A percentile compares a stretch with the other conserved stretches of the same genome.
Conservation (phyloP, 192 early-diverging fungal species). For the Coemansia sp. region DNA sequence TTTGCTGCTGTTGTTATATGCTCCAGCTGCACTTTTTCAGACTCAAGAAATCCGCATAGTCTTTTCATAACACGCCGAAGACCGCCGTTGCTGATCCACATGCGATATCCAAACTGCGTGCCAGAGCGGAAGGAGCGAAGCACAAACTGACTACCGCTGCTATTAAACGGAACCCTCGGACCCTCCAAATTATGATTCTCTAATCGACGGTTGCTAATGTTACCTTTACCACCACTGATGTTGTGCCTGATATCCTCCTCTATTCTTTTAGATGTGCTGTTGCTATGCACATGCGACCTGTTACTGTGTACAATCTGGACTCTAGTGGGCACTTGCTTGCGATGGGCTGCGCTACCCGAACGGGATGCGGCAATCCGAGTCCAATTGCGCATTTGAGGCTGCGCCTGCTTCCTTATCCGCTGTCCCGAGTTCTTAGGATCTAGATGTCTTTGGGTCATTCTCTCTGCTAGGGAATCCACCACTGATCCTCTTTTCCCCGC, state of each 20-base stretch:
- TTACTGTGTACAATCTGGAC: neutral
- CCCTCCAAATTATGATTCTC: neutral
- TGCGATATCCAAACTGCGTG: constrained; percentile 28
- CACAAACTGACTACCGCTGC: neutral
- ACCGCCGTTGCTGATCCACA: constrained; percentile 47
- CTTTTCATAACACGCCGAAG: constrained; percentile 22
- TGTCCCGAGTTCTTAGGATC: neutral
- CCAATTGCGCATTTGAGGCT: constrained; percentile 8
- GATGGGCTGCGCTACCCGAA: neutral
- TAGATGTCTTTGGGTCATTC: constrained; percentile 9
- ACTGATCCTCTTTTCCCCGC: neutral
- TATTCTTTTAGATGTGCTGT: neutral
- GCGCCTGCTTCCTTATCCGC: neutral
- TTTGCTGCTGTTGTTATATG: neutral
- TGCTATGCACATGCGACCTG: neutral
- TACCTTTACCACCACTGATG: neutral
- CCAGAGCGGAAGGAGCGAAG: constrained; percentile 26
- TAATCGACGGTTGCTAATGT: neutral
- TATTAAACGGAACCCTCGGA: neutral
- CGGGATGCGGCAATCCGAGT: neutral
- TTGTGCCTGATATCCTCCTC: neutral
- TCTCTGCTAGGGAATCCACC: constrained; percentile 23
- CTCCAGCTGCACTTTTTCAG: neutral
- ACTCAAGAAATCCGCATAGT: neutral
- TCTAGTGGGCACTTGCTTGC: constrained; percentile 21